These are phyloP conservation scores for Pseudonitzschia multistriata DNA, from an alignment of 108 stramenopile genomes.

Conservation along the genomic window DNA sequence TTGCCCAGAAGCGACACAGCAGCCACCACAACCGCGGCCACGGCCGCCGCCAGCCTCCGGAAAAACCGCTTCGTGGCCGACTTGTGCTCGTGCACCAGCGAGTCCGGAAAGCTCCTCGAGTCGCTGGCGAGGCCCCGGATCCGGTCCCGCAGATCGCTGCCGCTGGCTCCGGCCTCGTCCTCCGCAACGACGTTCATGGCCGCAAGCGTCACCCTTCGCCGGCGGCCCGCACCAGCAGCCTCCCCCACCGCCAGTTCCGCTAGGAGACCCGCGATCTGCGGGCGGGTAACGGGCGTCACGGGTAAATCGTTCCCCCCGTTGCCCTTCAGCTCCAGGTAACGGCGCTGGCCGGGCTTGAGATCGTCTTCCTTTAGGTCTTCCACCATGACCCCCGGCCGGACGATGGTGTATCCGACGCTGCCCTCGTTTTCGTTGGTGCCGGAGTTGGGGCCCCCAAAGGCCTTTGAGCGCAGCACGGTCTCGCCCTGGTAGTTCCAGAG, in stretches of 20 bases:
- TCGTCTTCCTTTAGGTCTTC: not conserved
- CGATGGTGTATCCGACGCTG: slow-evolving; percentile 66
- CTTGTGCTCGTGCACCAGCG: slow-evolving; percentile 12
- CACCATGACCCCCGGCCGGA: slow-evolving; percentile 66
- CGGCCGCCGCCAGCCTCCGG: not conserved
- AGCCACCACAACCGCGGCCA: no score
- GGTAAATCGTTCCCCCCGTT: slow-evolving; percentile 62
- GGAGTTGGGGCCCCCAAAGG: no score
- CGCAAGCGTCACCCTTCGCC: slow-evolving; percentile 10
- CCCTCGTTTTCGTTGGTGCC: not conserved
- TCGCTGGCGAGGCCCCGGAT: slow-evolving; percentile 35
- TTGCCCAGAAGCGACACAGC: no score
- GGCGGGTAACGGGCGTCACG: slow-evolving; percentile 50
- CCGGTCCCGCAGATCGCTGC: not conserved
- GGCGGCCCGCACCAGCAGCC: no score
- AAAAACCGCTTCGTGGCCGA: not conserved
- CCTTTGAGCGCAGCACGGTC: slow-evolving; percentile 55
- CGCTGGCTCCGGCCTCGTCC: not conserved
- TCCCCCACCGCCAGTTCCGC: slow-evolving; percentile 10
- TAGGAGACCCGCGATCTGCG: slow-evolving; percentile 58
- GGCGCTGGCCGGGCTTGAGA: not conserved
- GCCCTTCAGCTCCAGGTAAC: slow-evolving; percentile 45
- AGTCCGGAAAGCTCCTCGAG: slow-evolving; percentile 14
- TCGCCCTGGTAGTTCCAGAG: slow-evolving; percentile 86
- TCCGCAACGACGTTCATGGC: slow-evolving; percentile 23